These are phyloP conservation scores for Rhizophlyctis rosea DNA, from an alignment of 192 early-diverging fungal species.

Conservation along the genomic window DNA sequence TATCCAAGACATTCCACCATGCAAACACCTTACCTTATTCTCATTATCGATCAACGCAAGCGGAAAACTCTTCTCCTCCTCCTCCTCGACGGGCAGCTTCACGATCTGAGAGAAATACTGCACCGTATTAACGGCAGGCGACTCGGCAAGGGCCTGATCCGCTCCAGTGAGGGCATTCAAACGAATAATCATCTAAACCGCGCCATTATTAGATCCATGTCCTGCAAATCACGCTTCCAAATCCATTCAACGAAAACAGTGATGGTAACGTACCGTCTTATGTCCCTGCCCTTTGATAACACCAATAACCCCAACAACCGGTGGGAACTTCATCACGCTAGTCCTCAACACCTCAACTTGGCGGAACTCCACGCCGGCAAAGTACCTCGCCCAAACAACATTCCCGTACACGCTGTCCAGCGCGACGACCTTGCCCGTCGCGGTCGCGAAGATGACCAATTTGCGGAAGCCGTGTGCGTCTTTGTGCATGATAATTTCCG, in stretches of 20 bases:
- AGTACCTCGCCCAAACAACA: constrained; percentile 72
- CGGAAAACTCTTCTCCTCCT: constrained; percentile 13
- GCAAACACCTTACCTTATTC: constrained; percentile 19
- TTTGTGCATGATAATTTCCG: constrained; percentile 14
- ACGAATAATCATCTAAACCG: constrained; percentile 34
- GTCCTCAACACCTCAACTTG: constrained; percentile 50
- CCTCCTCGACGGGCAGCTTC: constrained; percentile 29
- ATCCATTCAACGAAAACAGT: no score
- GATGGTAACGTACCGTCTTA: constrained; percentile 26
- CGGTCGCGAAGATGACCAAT: constrained; percentile 75
- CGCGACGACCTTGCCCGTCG: constrained; percentile 78
- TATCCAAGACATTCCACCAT: background rate
- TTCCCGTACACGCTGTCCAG: constrained; percentile 75
- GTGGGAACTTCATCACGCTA: constrained; percentile 66
- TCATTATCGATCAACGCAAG: constrained; percentile 34
- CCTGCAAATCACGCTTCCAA: no score
- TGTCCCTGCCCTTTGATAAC: no score
- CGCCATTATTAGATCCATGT: constrained; percentile 2
- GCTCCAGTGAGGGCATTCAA: constrained; percentile 68
- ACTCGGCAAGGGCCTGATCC: constrained; percentile 30
- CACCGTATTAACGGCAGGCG: background rate
- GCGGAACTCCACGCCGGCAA: constrained; percentile 46
- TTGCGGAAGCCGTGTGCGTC: constrained; percentile 85
- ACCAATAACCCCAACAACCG: constrained; percentile 68
- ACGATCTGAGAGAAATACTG: constrained; percentile 18